Evolutionary conservation across 2,329 filamentous ascomycete species (phyloP), one percentile per base, ranked within the genome.

Genomic region (Pezicula carpinea): DNA sequence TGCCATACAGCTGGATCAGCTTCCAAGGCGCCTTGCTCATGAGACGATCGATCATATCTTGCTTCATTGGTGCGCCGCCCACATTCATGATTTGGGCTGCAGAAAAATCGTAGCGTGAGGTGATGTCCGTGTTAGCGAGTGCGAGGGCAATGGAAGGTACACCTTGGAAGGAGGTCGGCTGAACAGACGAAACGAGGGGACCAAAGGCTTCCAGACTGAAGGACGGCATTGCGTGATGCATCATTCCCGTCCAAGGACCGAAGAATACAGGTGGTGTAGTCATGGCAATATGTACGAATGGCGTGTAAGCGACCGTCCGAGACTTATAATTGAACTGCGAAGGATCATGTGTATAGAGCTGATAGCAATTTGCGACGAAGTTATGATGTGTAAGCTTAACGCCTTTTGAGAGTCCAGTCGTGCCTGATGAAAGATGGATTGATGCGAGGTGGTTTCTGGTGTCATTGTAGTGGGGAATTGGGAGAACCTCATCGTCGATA

Each of bases 371-470:
- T 47, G 38, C 35, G 34, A 53, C 39, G 31, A 50, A 49, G 31
- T 52, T 52, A 22, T 26, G 23, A 39, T 52, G 50, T 8, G 50
- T 50, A 21, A 52, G 74, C 77, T 87, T 85, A 17, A 92, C 89
- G n/a, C 89, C 89, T 64, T 93, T 95, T 11, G 89, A 87, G 5
- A 88, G 74, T 6, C 89, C 89, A 0, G 89, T 93, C 1, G 89
- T 93, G 5, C 89, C 84, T 11, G 77, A 83, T 53, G 81, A 86
- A 67, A 60, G 48, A 39, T 70, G 67, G 17, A 70, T 69, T 1
- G 66, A 67, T 4, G 68, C 68, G 5, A 68, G 49, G 14, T 66
- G 62, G 13, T 52, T 50, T 0, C 56, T 44, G 0, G 67, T 69
- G 46, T 71, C 61, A 0, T 47, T 5, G 55, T 60, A 66, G 42